Base-by-base conservation (phyloP, 495 filamentous ascomycete species). In the Annulohypoxylon moriforme region DNA sequence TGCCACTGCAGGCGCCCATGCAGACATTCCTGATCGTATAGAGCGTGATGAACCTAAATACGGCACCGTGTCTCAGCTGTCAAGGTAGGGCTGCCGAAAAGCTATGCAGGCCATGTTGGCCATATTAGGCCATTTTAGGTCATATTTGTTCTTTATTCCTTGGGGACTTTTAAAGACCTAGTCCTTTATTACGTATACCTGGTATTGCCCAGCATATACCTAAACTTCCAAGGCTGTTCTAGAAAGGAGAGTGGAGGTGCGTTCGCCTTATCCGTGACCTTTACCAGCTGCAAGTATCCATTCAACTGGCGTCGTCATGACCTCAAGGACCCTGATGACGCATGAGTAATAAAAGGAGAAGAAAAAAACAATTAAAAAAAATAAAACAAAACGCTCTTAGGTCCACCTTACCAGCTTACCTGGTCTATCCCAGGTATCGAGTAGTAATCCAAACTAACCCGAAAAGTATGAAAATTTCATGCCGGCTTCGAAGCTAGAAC, bases 11-110 rank as follows among this genome's bases (percentile, higher is more conserved):
- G 64, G 29, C 60, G n/a, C 36, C 36, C 59, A 49, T 68, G 55
- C 69, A 72, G 59, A 25, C 20, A 38, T 46, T 49, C 10, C 8
- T 67, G 59, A 58, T 60, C 20, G 44, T 67, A 53, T 44, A 60
- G n/a, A 34, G 27, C n/a, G 44, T 36, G 14, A 58, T 16, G 38
- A 69, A 62, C 61, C 58, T 47, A 24, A 59, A 62, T 36, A 56
- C 52, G 52, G 52, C 52, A 66, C 10, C 27, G 36, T 67, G 59
- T 64, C 69, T 68, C 69, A 72, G 69, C 69, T 67, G 69, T 72
- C 62, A 63, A 64, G 57, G 58, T 58, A 72, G 47, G 69, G 69
- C 69, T 72, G 63, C 59, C 58, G 49, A 59, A 29, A 29, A 49
- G 11, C 62, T 38, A 36, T 36, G 5, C 10, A 36, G 33, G 33